Base-by-base conservation (phyloP, 768 basidiomycete genomes). In the Asterophora parasitica region DNA sequence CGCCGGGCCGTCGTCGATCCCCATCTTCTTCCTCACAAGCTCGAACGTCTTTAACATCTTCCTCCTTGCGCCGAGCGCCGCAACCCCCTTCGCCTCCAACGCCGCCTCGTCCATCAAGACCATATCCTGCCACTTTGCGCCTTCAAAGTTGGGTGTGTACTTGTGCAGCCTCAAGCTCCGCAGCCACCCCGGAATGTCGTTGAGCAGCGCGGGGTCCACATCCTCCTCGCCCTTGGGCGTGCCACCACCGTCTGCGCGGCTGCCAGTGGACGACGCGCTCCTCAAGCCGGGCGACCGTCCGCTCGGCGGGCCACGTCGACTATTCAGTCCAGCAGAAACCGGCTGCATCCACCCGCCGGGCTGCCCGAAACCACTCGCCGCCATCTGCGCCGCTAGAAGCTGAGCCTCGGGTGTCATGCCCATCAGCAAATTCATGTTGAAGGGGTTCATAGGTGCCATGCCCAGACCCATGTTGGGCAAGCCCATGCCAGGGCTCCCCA, bases 21-120 rank as follows among this genome's bases (percentile, higher is more conserved):
- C 87, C 88, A 92, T 89, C 82, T 90, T 93, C 78, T 79, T 83
- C 70, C 89, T 77, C 31, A 93, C 89, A 2, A 76, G 57, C 72
- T 93, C 91, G 63, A 93, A 93, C 52, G 89, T 90, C 81, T 96
- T 96, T 68, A 95, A 69, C 88, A 96, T 88, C 81, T 97, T 97
- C 72, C 93, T 82, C 65, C 96, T 76, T 31, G 96, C 96, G 40
- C 96, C 96, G 44, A 96, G 82, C 53, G 96, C 96, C n/a, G 91
- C 86, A 33, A 99, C 95, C n/a, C 96, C 96, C 70, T 89, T 88
- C 45, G 74, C 86, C 75, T 97, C 92, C 57, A 99, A 72, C 57
- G 79, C 85, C 8, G 72, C 77, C 67, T 98, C 95, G 57, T 90
- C 88, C 81, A 99, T 85, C 42, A 81, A 42, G 7, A 95, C 88